A percentile compares a stretch with the other conserved stretches of the same genome.
phyloP scores from a whole-genome alignment of 495 filamentous ascomycete species.

The Gamarada debralockiae region DNA sequence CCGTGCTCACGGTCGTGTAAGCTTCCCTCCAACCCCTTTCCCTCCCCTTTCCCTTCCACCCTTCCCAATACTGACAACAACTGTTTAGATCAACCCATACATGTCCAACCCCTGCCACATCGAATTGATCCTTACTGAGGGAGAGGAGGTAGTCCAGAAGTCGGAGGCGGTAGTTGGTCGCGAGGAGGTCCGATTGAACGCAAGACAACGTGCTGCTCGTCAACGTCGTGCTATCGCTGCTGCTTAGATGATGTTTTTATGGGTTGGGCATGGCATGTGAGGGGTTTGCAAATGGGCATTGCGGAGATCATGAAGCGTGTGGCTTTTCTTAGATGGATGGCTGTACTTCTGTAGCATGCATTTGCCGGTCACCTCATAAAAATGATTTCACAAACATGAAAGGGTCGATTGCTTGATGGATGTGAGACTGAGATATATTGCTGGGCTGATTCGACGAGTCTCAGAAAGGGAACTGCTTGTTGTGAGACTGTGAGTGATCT shows the following conservation, averaged over 20 bases:
- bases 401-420: neutral
- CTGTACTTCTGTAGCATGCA: slow-evolving; percentile 21
- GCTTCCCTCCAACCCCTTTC: too few species aligned
- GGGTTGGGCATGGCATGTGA: slow-evolving; percentile 18
- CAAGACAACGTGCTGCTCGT: slow-evolving; percentile 82
- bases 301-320: slow-evolving; percentile 9
- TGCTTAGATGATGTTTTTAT: slow-evolving; percentile 39
- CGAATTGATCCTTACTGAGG: slow-evolving; percentile 98
- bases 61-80: neutral
- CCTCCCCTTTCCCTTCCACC: neutral
- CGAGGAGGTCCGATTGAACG: slow-evolving; percentile 62
- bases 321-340: slow-evolving; percentile 5
- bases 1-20: slow-evolving; percentile 98
- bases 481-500: too few species aligned
- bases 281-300: slow-evolving; percentile 16
- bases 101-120: slow-evolving; percentile 99
- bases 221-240: slow-evolving; percentile 76
- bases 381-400: neutral
- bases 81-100: slow-evolving; percentile 89
- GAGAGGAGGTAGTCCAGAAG: slow-evolving; percentile 87
- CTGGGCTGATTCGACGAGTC: too few species aligned
- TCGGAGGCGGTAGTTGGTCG: slow-evolving; percentile 58
- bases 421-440: too few species aligned
- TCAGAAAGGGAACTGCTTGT: too few species aligned
- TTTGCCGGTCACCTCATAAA: slow-evolving; percentile 14